Base-by-base conservation (phyloP, 202 grass and related monocot species). In the Zoysia matrella region DNA sequence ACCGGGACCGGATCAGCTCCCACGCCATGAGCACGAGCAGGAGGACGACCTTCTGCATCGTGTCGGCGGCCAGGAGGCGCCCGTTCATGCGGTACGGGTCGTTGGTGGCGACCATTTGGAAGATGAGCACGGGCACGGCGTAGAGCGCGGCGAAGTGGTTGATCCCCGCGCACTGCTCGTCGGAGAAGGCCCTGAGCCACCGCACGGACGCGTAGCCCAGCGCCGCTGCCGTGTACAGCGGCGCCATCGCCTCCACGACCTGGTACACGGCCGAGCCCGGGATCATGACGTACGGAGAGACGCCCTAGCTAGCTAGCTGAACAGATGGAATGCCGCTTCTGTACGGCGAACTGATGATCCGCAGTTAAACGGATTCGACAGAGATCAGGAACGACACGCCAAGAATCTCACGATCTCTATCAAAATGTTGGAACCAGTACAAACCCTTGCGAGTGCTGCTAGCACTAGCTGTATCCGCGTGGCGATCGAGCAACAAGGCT, bases 131-230 rank as follows among this genome's bases (percentile, higher is more conserved):
- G 2, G 95, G 90, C 49, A 90, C 63, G 51, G 92, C 90, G 71
- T 94, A 93, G 46, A 98, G 77, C 8, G 95, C 95, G 2, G 91
- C 88, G 84, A 91, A 98, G 89, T 94, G 92, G 86, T 98, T 98
- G 88, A 98, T 90, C 7, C 92, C 90, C 0, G 79, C 84, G 72
- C 95, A 98, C 69, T 95, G 90, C 52, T 98, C 90, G 52, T 72
- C 61, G 5, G 92, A 88, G 82, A 98, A 91, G 51, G 84, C 86
- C 40, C 56, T 77, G 11, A 86, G 79, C 81, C 91, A 90, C 73
- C 86, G 83, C 58, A 98, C 90, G 2, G 92, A 91, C 68, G 41
- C 84, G 81, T 93, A 98, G 1, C 92, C 90, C 5, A 95, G 88
- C 70, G 54, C 64, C 82, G 90, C 93, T 47, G 92, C 88, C 16